phyloP scores from a whole-genome alignment of 2,329 filamentous ascomycete species.

The Penicillium sp. region DNA sequence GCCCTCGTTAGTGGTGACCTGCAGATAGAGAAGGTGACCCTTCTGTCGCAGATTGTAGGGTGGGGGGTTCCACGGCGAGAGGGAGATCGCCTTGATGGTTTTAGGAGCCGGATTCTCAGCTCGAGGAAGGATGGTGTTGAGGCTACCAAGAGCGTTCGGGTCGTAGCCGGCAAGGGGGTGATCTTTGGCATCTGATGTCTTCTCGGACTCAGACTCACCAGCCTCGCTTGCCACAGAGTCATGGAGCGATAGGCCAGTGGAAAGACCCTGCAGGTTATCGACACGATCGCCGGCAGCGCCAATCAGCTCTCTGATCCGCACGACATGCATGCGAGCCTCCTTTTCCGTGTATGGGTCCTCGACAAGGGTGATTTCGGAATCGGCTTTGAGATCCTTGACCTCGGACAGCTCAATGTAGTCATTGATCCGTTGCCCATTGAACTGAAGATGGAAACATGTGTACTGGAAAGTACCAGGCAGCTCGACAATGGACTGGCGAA shows the following conservation, averaged over 20 bases:
- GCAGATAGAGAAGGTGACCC: conserved; percentile 87
- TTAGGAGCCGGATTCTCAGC: conserved; percentile 69
- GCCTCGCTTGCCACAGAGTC: conserved; percentile 63
- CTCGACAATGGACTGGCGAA: conserved; percentile 94
- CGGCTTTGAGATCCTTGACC: conserved; percentile 70
- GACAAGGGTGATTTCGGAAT: conserved; percentile 75
- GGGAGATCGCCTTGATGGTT: conserved; percentile 80
- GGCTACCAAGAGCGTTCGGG: conserved; percentile 64
- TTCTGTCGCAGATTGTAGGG: conserved; percentile 86
- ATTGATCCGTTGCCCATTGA: conserved; percentile 83
- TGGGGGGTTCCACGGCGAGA: conserved; percentile 95
- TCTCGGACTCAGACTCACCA: conserved; percentile 30
- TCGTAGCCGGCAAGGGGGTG: conserved; percentile 70
- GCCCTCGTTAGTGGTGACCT: conserved; percentile 85
- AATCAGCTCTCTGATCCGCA: conserved; percentile 86
- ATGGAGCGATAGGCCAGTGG: conserved; percentile 80
- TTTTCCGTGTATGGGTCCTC: conserved; percentile 98
- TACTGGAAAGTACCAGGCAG: conserved; percentile 90
- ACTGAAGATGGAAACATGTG: conserved; percentile 97
- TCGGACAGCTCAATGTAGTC: conserved; percentile 92
- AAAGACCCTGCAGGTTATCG: conserved; percentile 79
- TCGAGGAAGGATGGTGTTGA: conserved; percentile 68
- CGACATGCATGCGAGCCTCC: conserved; percentile 90
- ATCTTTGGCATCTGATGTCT: conserved; percentile 31
- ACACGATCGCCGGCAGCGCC: conserved; percentile 85